Conservation (phyloP, 176 grass and related monocot species). For the Ananas comosus region DNA sequence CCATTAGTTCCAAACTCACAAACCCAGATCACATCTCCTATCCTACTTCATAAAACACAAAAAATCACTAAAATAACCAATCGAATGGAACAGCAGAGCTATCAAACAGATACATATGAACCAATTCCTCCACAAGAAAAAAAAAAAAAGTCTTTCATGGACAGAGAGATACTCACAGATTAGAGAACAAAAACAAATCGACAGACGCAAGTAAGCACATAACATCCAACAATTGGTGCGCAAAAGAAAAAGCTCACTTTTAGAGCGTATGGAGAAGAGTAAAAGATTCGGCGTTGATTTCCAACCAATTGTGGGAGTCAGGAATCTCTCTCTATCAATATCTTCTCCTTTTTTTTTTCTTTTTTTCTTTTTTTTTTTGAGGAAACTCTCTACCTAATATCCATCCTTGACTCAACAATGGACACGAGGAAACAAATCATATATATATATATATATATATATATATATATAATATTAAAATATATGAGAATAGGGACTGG, state of each 20-base stretch:
- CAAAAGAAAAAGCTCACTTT: slow-evolving; percentile 18
- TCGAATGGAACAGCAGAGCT: background rate
- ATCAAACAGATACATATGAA: background rate
- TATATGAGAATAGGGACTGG: too few relatives aligned
- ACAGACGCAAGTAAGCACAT: background rate
- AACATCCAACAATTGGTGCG: background rate
- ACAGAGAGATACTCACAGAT: background rate
- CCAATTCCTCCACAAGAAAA: background rate
- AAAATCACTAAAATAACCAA: background rate
- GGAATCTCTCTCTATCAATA: slow-evolving; percentile 1
- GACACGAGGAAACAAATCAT: too few relatives aligned
- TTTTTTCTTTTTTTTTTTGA: background rate
- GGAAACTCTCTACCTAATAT: too few relatives aligned
- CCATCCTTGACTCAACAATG: too few relatives aligned
- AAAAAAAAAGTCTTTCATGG: background rate
- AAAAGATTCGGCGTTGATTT: slow-evolving; percentile 16
- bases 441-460: too few relatives aligned
- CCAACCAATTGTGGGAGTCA: background rate
- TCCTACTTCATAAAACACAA: background rate
- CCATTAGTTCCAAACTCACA: too few relatives aligned
- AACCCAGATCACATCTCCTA: background rate
- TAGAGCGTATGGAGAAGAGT: slow-evolving; percentile 21
- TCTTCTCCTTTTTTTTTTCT: background rate
- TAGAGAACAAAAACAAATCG: background rate
- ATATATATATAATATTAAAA: too few relatives aligned